Base-by-base conservation (phyloP, 257 asterid species). In the Salvia hispanica region DNA sequence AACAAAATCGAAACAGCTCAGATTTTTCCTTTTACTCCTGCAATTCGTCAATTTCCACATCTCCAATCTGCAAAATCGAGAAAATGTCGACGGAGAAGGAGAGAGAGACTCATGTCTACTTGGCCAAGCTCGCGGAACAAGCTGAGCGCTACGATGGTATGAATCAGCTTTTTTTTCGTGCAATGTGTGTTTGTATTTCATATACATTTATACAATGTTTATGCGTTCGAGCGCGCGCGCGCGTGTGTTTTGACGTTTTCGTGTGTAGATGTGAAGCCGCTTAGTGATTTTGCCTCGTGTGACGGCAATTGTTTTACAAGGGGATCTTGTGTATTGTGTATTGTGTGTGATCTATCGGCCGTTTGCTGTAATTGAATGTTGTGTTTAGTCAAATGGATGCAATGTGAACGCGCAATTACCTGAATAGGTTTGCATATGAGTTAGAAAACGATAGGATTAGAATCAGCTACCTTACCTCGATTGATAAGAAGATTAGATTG, bases 61-160 rank as follows among this genome's bases (percentile, higher is more conserved):
- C 69, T 61, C 44, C 62, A 59, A 66, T 63, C 69, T 53, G 55
- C 67, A 16, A 12, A 66, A 31, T 18, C 13, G 58, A 56, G 61
- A 56, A 53, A 72, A 87, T 90, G 95, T 79, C 89, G 74, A 81
- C 77, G 51, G 95, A 84, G 55, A 85, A 82, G 76, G 95, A 86
- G 75, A 81, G 95, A 71, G 95, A 87, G 64, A 81, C 81, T 67
- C 94, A 85, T 58, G 97, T 86, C 47, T 90, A 88, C 90, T 72
- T 69, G 85, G 97, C 97, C 39, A 90, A 88, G 87, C 90, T 90
- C 3, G 74, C 97, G 0, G 97, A 90, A 73, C 97, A 87, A 75
- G 97, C 97, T 48, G 95, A 90, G 77, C 95, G 95, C 37, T 90
- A 90, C n/a, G 97, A 90, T 33, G 97, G 97, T 90, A 78, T 62